phyloP scores from a whole-genome alignment of 2,329 filamentous ascomycete species.

The Celoporthe dispersa region DNA sequence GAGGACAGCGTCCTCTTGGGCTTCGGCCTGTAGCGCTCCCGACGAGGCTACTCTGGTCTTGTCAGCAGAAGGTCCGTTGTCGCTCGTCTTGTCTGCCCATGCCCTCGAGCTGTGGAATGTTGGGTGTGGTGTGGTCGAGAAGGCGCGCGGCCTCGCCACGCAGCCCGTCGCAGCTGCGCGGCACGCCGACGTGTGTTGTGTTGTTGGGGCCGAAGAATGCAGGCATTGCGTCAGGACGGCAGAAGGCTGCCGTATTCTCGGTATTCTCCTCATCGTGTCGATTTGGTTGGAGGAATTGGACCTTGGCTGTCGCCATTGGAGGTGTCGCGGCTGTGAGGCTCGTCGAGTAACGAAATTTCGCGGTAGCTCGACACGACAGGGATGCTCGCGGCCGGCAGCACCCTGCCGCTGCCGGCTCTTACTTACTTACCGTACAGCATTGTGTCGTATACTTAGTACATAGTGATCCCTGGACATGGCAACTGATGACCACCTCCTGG shows the following conservation, averaged over 20 bases:
- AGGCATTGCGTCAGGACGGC: conserved; percentile 24
- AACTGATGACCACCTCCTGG: neutral
- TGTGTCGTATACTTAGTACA: too few species aligned
- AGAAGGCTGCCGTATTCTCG: conserved; percentile 25
- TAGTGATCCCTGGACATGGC: conserved; percentile 4
- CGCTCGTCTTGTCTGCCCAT: conserved; percentile 4
- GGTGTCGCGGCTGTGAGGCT: neutral
- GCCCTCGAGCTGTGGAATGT: conserved; percentile 6
- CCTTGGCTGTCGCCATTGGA: neutral
- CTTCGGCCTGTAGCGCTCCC: neutral
- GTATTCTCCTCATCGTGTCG: conserved; percentile 28
- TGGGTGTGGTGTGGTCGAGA: conserved; percentile 25
- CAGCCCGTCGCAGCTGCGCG: conserved; percentile 16
- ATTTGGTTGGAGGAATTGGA: conserved; percentile 1
- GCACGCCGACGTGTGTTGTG: conserved; percentile 20
- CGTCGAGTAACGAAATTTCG: conserved; percentile 24
- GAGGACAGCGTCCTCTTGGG: neutral
- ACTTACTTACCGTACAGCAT: neutral
- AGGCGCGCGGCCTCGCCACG: conserved; percentile 17
- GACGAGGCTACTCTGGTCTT: neutral
- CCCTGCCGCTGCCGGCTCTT: conserved; percentile 7
- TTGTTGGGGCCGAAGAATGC: conserved; percentile 15
- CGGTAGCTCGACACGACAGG: conserved; percentile 10
- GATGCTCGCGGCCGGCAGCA: conserved; percentile 9
- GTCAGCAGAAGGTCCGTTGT: neutral